Evolutionary conservation across 2,329 filamentous ascomycete species (phyloP), one percentile per base, ranked within the genome.

Genomic region (Talaromyces funiculosus): DNA sequence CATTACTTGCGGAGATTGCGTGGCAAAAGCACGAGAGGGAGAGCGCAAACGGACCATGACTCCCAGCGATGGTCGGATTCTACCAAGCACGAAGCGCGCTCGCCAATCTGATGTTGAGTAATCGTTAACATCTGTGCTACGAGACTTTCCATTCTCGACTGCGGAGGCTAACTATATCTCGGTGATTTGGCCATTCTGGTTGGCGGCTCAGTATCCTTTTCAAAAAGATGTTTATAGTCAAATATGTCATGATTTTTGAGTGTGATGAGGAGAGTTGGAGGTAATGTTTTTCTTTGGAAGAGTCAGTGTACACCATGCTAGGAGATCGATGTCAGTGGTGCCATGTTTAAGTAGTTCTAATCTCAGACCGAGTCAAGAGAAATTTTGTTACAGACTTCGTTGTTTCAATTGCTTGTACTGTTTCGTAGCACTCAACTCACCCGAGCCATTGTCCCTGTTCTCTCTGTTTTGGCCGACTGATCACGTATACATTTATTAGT

Each of bases 1-100:
- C 64, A 74, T 86, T 59, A 76, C 80, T 42, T 61, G 60, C 31
- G 33, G 40, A 18, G 6, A 5, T 20, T 61, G 60, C 37, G 33
- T 40, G 37, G 9, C 4, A 18, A 40, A 40, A 10, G 5, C 4
- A 10, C 16, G 8, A 18, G n/a, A 18, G n/a, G 18, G 37, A 2
- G n/a, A 40, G 16, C 16, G 16, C 37, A 40, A 40, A 40, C 3
- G 37, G 2, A 38, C 35, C 8, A 3, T 43, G 40, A 43, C 18
- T 43, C 20, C 20, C 40, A 24, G 1, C 12, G 40, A 24, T 4
- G 5, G 20, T 43, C 40, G 20, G 14, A 10, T 14, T 10, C 9
- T 43, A 3, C 20, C 20, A 38, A 38, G 16, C 9, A 3, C 18
- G 2, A 43, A 43, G 10, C 40, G 40, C 20, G 9, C 20, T 24